phyloP scores from a whole-genome alignment of 2,329 filamentous ascomycete species.

The Ophiostoma ulmi region DNA sequence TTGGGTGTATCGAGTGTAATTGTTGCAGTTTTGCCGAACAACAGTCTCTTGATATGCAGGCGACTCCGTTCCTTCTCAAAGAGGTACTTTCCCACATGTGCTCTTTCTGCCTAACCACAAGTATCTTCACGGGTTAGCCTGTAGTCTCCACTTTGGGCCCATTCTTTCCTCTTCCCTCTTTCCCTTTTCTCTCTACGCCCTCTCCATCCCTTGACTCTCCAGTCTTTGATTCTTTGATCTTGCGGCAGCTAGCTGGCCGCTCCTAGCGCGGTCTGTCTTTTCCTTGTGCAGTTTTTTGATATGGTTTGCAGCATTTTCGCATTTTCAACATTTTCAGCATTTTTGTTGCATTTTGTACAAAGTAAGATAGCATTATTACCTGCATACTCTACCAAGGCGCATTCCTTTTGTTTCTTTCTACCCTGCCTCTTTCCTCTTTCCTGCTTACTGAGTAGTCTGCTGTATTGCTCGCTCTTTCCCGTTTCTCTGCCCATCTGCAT shows the following conservation, averaged over 20 bases:
- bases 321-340: not conserved
- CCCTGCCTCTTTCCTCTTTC: not conserved
- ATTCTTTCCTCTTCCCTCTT: not conserved
- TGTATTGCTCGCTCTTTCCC: conserved; percentile 1
- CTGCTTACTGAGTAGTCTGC: not conserved
- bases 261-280: not conserved
- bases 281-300: not conserved
- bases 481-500: not conserved
- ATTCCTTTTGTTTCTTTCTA: too few relatives aligned
- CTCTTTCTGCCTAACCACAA: not conserved
- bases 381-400: too few relatives aligned
- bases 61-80: not conserved
- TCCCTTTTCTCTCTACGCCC: not conserved
- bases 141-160: not conserved
- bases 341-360: not conserved
- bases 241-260: not conserved
- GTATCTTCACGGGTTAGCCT: not conserved
- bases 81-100: not conserved
- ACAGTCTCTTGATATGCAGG: not conserved
- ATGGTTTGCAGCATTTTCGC: too few relatives aligned
- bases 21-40: not conserved
- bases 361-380: not conserved
- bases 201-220: not conserved
- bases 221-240: not conserved
- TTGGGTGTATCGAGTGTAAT: not conserved